Percentiles rank a stretch among this genome's conserved stretches.
Conservation (phyloP, 345 rosid genomes). For the Lagerstroemia speciosa region DNA sequence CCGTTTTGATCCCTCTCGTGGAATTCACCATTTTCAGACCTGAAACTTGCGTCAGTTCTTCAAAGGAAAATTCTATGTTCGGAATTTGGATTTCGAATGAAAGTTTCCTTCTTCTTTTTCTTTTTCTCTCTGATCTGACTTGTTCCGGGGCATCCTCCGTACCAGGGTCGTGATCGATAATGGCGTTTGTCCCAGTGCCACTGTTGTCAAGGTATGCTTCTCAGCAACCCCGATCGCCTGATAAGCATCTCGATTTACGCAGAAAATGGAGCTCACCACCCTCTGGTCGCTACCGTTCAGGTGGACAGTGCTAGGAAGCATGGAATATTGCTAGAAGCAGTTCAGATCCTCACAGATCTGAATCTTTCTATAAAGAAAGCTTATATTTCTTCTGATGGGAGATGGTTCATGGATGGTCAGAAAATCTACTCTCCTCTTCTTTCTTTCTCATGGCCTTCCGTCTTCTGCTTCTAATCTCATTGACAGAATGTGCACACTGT, state of each 20-base stretch:
- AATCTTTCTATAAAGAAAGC: conserved; percentile 87
- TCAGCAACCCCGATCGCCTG: no score
- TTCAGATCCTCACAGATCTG: conserved; percentile 87
- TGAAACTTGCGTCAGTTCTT: no score
- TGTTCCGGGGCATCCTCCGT: not conserved
- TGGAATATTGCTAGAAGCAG: conserved; percentile 76
- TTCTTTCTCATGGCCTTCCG: no score
- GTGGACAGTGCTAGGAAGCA: conserved; percentile 84
- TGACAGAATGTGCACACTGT: no score
- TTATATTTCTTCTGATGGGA: conserved; percentile 15
- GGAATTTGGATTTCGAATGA: no score
- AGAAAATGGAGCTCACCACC: conserved; percentile 1
- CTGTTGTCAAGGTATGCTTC: conserved; percentile 68
- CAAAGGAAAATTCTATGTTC: no score
- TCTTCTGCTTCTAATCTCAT: no score
- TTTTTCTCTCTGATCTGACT: no score
- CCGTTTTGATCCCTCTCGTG: not conserved
- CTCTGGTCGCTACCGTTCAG: conserved; percentile 21
- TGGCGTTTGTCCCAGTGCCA: conserved; percentile 74
- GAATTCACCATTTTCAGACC: not conserved
- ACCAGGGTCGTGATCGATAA: conserved; percentile 93
- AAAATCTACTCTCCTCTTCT: no score
- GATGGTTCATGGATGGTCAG: no score
- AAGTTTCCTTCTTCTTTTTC: no score
- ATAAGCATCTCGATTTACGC: not conserved